These are phyloP conservation scores for Termitomyces sp. DNA, from an alignment of 1,284 basidiomycete genomes.

Conservation along the genomic window DNA sequence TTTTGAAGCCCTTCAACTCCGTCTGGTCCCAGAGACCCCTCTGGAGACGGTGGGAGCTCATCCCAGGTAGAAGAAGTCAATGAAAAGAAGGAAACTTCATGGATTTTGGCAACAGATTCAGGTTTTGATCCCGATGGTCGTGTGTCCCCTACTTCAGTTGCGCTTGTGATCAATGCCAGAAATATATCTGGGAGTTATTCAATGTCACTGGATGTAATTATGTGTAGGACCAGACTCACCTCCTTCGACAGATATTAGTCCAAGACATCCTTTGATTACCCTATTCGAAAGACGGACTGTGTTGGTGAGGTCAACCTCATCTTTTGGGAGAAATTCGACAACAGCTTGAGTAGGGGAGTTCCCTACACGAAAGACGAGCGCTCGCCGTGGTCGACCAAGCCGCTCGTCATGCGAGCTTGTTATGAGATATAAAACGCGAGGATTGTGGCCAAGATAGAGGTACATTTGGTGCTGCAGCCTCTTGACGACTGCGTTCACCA, in stretches of 20 bases:
- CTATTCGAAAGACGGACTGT: conserved; percentile 60
- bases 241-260: conserved; percentile 66
- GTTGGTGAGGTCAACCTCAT: conserved; percentile 64
- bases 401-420: conserved; percentile 63
- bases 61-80: conserved; percentile 70
- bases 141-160: conserved; percentile 76
- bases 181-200: conserved; percentile 59
- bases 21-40: conserved; percentile 48
- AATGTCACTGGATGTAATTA: not conserved
- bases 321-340: conserved; percentile 76
- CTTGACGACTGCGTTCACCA: not conserved
- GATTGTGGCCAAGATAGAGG: conserved; percentile 62
- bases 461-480: conserved; percentile 43
- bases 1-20: conserved; percentile 40
- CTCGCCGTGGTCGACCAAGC: conserved; percentile 52
- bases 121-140: conserved; percentile 52
- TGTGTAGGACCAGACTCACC: conserved; percentile 42
- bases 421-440: conserved; percentile 66
- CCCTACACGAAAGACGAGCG: conserved; percentile 66
- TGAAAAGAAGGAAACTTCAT: conserved; percentile 76
- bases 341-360: conserved; percentile 62
- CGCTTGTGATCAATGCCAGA: conserved; percentile 69
- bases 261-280: conserved; percentile 77
- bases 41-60: conserved; percentile 49
- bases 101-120: conserved; percentile 69